Evolutionary conservation across 129 eudicot genomes (phyloP), one percentile per base, ranked within the genome.

Genomic region (Scalesia atractyloides): DNA sequence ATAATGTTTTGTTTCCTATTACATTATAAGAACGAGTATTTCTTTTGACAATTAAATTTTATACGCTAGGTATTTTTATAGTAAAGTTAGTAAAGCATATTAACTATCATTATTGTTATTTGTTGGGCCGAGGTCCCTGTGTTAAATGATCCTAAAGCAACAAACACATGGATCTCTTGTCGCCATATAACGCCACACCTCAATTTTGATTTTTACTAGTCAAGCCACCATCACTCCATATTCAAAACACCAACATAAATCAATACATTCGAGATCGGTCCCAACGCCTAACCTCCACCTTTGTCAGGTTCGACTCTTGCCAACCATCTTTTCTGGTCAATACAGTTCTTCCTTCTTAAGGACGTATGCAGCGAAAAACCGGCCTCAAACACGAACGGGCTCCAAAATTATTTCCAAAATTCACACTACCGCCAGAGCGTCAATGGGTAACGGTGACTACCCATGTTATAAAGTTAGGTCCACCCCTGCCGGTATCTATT

Each of bases 171-270:
- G 56, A n/a, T 50, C 18, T 15, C 8, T 14, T 50, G 19, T 15
- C 56, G n/a, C 19, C 26, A 1, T 17, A 17, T 52, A 17, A 16
- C 9, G 13, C 59, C 17, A 52, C 59, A 18, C 22, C 59, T 52
- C 59, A 22, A 52, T 52, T 52, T 52, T 52, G 59, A 52, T 7
- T 52, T 52, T 52, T 52, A 52, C 59, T 7, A 52, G 59, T 52
- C 37, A 57, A 24, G 11, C 64, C 64, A 20, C 64, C 26, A 52
- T 17, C 59, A 52, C 59, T 56, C 41, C 19, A 30, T 68, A 49
- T 61, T 36, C 48, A 51, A 39, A 15, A 33, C 18, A 69, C 49
- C 63, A 69, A 54, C 63, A 69, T 39, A 43, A 10, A 51, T 69
- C 74, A n/a, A 49, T n/a, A 33, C 74, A 18, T 9, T 58, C 37